A percentile compares a stretch with the other conserved stretches of the same genome.
Evolutionary conservation across 2,329 filamentous ascomycete species (phyloP).

Genomic region (Stagonosporopsis rhizophila): DNA sequence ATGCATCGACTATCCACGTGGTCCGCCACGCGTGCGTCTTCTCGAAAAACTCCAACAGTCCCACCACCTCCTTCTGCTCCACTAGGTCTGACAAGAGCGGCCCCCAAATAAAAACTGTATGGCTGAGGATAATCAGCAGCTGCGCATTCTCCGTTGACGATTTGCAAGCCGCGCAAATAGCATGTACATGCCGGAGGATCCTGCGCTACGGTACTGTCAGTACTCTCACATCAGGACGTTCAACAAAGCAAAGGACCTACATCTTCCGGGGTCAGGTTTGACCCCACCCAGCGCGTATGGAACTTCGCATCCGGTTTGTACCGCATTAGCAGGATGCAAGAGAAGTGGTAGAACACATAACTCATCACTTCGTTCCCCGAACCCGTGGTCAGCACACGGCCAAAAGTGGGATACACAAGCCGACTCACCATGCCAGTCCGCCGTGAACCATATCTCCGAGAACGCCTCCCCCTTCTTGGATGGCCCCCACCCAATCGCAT

Average conservation of each 20-base stretch:
- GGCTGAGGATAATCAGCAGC: constrained; percentile 31
- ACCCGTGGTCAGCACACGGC: constrained; percentile 1
- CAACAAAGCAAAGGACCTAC: background rate
- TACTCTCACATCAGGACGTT: no score
- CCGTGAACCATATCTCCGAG: constrained; percentile 21
- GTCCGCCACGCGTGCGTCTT: constrained; percentile 38
- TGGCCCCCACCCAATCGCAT: constrained; percentile 33
- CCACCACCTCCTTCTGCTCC: constrained; percentile 31
- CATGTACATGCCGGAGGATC: constrained; percentile 33
- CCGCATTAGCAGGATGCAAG: constrained; percentile 37
- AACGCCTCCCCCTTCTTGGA: constrained; percentile 13
- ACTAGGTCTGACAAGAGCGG: constrained; percentile 25
- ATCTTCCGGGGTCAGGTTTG: constrained; percentile 5
- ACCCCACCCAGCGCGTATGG: constrained; percentile 25
- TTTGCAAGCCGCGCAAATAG: constrained; percentile 34
- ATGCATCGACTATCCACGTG: constrained; percentile 38
- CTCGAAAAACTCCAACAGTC: constrained; percentile 33
- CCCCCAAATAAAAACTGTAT: constrained; percentile 38
- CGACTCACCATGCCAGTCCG: constrained; percentile 37
- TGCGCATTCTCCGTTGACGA: constrained; percentile 32
- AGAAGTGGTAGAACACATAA: constrained; percentile 38
- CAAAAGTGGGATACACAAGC: background rate
- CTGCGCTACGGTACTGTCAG: constrained; percentile 16
- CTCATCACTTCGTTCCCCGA: constrained; percentile 25
- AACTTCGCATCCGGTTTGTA: constrained; percentile 39